Evolutionary conservation across 2,329 filamentous ascomycete genomes (phyloP).

Genomic region (Cercospora beticola): DNA sequence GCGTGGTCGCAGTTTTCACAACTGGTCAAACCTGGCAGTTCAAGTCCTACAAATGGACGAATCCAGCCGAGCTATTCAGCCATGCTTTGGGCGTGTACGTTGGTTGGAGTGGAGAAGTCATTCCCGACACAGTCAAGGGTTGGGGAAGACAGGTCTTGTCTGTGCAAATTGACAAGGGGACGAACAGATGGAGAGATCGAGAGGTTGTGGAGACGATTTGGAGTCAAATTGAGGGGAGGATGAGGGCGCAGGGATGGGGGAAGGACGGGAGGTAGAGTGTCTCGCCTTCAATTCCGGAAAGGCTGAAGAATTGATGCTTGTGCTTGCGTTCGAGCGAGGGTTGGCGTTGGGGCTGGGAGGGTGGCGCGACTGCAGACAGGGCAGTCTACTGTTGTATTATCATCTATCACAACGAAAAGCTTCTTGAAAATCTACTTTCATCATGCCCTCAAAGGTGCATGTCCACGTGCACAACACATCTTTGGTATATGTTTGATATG

Average conservation of each 20-base stretch:
- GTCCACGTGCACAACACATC: neutral
- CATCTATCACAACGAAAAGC: neutral
- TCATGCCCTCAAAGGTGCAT: no score
- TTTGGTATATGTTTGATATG: neutral
- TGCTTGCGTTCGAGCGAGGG: neutral
- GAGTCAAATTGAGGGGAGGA: conserved; percentile 82
- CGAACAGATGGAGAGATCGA: conserved; percentile 75
- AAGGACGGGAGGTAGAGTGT: conserved; percentile 54
- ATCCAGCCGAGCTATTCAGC: conserved; percentile 82
- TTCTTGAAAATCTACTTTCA: neutral
- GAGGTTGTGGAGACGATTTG: conserved; percentile 93
- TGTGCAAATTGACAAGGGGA: conserved; percentile 72
- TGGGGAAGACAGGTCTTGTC: conserved; percentile 84
- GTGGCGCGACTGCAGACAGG: neutral
- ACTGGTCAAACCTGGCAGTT: conserved; percentile 99
- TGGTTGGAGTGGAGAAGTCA: conserved; percentile 82
- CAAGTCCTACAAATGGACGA: conserved; percentile 95
- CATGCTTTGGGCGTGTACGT: conserved; percentile 86
- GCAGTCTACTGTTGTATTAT: neutral
- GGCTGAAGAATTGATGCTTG: neutral
- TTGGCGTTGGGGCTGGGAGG: neutral
- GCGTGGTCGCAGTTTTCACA: conserved; percentile 94
- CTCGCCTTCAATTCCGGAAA: neutral
- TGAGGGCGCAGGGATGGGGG: conserved; percentile 82
- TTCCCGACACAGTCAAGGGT: conserved; percentile 72